Conservation (phyloP, 306 rosid species). For the Rubus parviflorus region DNA sequence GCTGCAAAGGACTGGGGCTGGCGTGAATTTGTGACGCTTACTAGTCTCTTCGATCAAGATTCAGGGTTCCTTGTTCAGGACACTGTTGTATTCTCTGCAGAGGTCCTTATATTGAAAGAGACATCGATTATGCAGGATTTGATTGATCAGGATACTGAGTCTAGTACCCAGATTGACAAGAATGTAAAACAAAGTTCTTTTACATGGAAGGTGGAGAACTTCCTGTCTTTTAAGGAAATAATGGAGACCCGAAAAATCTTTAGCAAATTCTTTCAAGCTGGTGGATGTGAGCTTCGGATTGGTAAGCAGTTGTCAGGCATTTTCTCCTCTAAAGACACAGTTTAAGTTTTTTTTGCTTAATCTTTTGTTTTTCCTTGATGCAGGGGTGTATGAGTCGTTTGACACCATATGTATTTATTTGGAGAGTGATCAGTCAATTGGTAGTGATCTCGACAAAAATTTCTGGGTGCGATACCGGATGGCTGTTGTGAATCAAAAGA, state of each 20-base stretch:
- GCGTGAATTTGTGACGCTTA: conserved; percentile 99
- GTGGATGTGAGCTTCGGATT: conserved; percentile 98
- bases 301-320: conserved; percentile 55
- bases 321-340: conserved; percentile 18
- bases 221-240: conserved; percentile 93
- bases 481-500: conserved; percentile 98
- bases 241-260: conserved; percentile 98
- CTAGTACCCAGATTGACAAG: conserved; percentile 53
- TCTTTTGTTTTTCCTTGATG: conserved; percentile 21
- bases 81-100: conserved; percentile 94
- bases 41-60: conserved; percentile 99
- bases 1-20: conserved; percentile 99
- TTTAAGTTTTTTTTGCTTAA: conserved; percentile 27
- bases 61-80: conserved; percentile 97
- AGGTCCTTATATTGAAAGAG: conserved; percentile 96
- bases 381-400: conserved; percentile 98
- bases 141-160: conserved; percentile 62
- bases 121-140: conserved; percentile 86
- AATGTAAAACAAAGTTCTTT: conserved; percentile 69
- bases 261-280: conserved; percentile 99
- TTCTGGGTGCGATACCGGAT: conserved; percentile 97
- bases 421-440: conserved; percentile 98
- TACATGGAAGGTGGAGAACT: conserved; percentile 99
- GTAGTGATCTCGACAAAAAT: conserved; percentile 93
- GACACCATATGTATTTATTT: conserved; percentile 97